Base-by-base conservation (phyloP, 2,329 filamentous ascomycete species). In the Botrytis hyacinthi region DNA sequence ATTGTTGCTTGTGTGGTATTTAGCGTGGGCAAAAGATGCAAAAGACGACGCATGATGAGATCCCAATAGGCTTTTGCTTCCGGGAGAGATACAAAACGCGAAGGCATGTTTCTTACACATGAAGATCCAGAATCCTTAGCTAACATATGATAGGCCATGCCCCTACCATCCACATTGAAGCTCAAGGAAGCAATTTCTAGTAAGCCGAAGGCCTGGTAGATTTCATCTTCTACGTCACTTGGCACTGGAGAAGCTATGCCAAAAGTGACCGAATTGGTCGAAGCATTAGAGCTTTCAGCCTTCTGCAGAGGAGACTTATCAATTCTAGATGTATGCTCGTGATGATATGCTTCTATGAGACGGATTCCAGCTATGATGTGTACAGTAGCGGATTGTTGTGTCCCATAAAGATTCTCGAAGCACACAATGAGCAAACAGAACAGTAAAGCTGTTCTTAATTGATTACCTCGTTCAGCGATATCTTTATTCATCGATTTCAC, bases 191-290 rank as follows among this genome's bases (percentile, higher is more conserved):
- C 42, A 18, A 71, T 61, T 35, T 71, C 32, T 9, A 71, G 29
- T 44, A 62, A 29, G 37, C 68, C 54, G 26, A 62, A 71, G 5
- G 40, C 22, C 5, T 46, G 54, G 14, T 71, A 71, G 22, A 71
- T 42, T 7, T 71, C 68, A 61, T 71, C 68, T 18, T 71, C 68
- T 44, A 71, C 32, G 4, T 46, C 54, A 26, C 68, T 71, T 62
- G 57, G 68, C 9, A 46, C 59, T 26, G 57, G 68, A 42, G 68
- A 71, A 46, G 42, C 51, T 46, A 71, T 71, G 9, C 68, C 68
- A 29, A 61, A 71, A 29, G 57, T 61, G 12, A 51, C 29, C 37
- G 42, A 37, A 51, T n/a, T 35, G 8, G 35, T 4, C 40, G 26
- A 46, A n/a, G 6, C 20, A 32, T 62, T 14, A 9, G 37, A 32